phyloP scores from a whole-genome alignment of 176 grass and related monocot species.

The Lolium perenne region DNA sequence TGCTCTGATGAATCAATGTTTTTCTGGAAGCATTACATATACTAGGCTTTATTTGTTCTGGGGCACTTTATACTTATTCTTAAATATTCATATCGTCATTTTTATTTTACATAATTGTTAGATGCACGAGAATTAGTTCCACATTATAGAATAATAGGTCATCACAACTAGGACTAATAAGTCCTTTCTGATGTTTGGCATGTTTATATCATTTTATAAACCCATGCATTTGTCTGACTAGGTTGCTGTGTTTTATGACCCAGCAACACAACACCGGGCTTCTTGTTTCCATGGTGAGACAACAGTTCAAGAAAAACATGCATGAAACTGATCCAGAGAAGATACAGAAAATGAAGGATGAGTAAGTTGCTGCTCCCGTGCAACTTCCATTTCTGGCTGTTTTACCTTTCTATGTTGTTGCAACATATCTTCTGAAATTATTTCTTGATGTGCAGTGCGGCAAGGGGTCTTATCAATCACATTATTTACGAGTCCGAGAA shows the following conservation, averaged over 20 bases:
- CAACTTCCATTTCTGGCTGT: slow-evolving; percentile 17
- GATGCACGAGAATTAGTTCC: slow-evolving; percentile 19
- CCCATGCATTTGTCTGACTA: slow-evolving; percentile 8
- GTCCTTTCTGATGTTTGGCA: neutral
- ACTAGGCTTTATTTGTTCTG: too few species aligned
- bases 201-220: slow-evolving; percentile 16
- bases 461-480: slow-evolving; percentile 97
- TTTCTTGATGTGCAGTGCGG: slow-evolving; percentile 71
- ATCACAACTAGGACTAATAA: slow-evolving; percentile 6
- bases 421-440: slow-evolving; percentile 35
- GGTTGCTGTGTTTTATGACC: slow-evolving; percentile 42
- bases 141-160: neutral
- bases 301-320: slow-evolving; percentile 97
- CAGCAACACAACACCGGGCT: slow-evolving; percentile 91
- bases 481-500: slow-evolving; percentile 87
- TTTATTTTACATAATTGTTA: neutral
- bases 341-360: slow-evolving; percentile 95
- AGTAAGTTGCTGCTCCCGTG: slow-evolving; percentile 59
- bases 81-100: neutral
- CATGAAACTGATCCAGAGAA: slow-evolving; percentile 95
- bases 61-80: too few species aligned
- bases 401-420: slow-evolving; percentile 14
- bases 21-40: too few species aligned
- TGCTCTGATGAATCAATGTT: too few species aligned
- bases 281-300: slow-evolving; percentile 87